These are phyloP conservation scores for Fusarium torreyae DNA, from an alignment of 2,329 filamentous ascomycete genomes.

Conservation along the genomic window DNA sequence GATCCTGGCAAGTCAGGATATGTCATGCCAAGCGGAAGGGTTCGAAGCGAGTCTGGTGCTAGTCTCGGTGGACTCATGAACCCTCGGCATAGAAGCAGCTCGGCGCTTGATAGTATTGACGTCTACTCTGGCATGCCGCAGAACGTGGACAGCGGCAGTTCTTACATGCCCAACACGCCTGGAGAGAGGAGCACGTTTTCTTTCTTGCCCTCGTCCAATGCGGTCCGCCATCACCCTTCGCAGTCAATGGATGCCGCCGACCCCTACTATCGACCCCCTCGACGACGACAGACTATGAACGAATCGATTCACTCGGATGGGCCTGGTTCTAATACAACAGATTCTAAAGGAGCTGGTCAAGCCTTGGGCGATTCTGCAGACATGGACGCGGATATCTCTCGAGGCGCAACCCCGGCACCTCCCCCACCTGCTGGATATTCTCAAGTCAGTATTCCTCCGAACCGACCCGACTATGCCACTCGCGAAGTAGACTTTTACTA, in stretches of 20 bases:
- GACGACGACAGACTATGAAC: slow-evolving; percentile 75
- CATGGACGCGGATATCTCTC: slow-evolving; percentile 59
- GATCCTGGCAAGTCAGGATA: slow-evolving; percentile 75
- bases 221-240: slow-evolving; percentile 62
- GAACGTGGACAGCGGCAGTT: slow-evolving; percentile 73
- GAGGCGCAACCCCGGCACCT: slow-evolving; percentile 61
- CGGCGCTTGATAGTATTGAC: slow-evolving; percentile 68
- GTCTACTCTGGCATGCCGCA: slow-evolving; percentile 61
- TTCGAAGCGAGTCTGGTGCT: slow-evolving; percentile 74
- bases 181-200: slow-evolving; percentile 80
- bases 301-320: slow-evolving; percentile 54
- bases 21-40: slow-evolving; percentile 66
- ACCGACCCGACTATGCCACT: slow-evolving; percentile 88
- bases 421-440: slow-evolving; percentile 53
- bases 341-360: slow-evolving; percentile 59
- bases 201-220: slow-evolving; percentile 73
- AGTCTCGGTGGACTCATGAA: slow-evolving; percentile 68
- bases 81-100: slow-evolving; percentile 67
- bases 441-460: slow-evolving; percentile 63
- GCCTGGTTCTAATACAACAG: slow-evolving; percentile 51
- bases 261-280: slow-evolving; percentile 90
- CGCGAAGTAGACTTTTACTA: slow-evolving; percentile 98
- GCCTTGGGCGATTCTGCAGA: slow-evolving; percentile 57
- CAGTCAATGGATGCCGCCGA: slow-evolving; percentile 72
- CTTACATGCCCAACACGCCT: slow-evolving; percentile 80